Base-by-base conservation (phyloP, 495 filamentous ascomycete genomes). In the Talaromyces thailandensis region DNA sequence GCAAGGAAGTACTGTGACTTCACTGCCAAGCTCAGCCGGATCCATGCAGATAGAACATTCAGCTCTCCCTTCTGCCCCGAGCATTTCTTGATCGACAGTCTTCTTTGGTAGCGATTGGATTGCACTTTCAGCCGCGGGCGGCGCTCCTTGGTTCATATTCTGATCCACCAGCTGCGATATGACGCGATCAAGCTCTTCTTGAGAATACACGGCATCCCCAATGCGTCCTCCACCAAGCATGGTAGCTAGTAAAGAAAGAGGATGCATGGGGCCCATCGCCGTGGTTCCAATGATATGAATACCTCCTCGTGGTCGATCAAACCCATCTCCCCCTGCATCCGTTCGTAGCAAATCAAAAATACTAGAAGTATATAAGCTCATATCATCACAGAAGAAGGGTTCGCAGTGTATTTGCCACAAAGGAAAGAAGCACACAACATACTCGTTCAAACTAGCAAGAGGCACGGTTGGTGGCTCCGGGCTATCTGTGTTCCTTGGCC, bases 31-130 rank as follows among this genome's bases (percentile, higher is more conserved):
- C 48, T 84, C 78, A 35, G 96, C 86, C 2, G 89, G 81, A 61
- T 97, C 93, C 81, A 97, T 98, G 69, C 94, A 98, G 63, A 96
- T 93, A 25, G 89, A 91, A 69, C 92, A 96, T 65, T 96, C 93
- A 3, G 82, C 90, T 62, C 76, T 84, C 71, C 89, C 84, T 31
- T 81, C 81, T 24, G 70, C 65, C 4, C 79, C 83, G 25, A 93
- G 73, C 83, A 92, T 86, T 45, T 86, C 80, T 37, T 78, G 75
- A 51, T 88, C 79, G 4, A 92, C 72, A 32, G 75, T 79, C 64
- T 87, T 90, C 68, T 83, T 89, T 1, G 90, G 89, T 1, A 98
- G 75, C 16, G 80, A 76, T 4, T 78, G 82, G 64, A 98, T 96
- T 3, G 88, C 90, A 12, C 78, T 80, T 35, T 84, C 82, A 2